A percentile compares a stretch with the other conserved stretches of the same genome.
phyloP scores from a whole-genome alignment of 345 rosid genomes.

The Arabidopsis thaliana region DNA sequence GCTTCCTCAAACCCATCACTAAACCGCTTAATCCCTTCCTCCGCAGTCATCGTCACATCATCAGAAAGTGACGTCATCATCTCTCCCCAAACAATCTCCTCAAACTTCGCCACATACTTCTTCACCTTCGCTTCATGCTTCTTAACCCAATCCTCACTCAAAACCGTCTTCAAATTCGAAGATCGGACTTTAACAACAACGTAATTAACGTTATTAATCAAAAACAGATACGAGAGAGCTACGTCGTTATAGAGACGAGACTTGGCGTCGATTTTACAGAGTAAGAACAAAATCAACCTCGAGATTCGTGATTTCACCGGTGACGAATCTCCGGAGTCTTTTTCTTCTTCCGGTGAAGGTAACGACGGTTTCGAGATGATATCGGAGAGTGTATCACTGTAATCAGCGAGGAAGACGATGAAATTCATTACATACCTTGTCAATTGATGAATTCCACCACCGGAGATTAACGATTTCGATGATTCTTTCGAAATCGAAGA shows the following conservation, averaged over 20 bases:
- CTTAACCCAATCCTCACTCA: slow-evolving; percentile 65
- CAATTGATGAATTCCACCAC: slow-evolving; percentile 74
- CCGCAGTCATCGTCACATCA: not conserved
- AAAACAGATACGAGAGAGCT: slow-evolving; percentile 65
- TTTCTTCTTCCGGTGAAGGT: slow-evolving; percentile 51
- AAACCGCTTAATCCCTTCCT: slow-evolving; percentile 52
- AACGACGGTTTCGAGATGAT: slow-evolving; percentile 48
- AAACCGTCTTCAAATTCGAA: slow-evolving; percentile 52
- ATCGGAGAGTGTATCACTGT: slow-evolving; percentile 52
- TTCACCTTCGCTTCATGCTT: slow-evolving; percentile 59
- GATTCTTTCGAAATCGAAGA: slow-evolving; percentile 59
- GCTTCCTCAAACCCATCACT: slow-evolving; percentile 61
- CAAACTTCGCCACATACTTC: slow-evolving; percentile 61
- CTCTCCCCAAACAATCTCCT: slow-evolving; percentile 63
- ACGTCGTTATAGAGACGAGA: slow-evolving; percentile 62
- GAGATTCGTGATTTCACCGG: slow-evolving; percentile 52
- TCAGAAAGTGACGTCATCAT: slow-evolving; percentile 48
- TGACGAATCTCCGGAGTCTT: slow-evolving; percentile 35
- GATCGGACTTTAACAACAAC: slow-evolving; percentile 60
- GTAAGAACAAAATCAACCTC: slow-evolving; percentile 64
- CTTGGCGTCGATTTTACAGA: slow-evolving; percentile 71
- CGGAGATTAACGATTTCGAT: slow-evolving; percentile 56
- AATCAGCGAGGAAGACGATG: slow-evolving; percentile 61
- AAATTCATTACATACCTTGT: slow-evolving; percentile 76
- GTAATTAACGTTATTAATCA: slow-evolving; percentile 74